Evolutionary conservation across 176 grass and related monocot species (phyloP), one percentile per base, ranked within the genome.

Genomic region (Phragmites australis): DNA sequence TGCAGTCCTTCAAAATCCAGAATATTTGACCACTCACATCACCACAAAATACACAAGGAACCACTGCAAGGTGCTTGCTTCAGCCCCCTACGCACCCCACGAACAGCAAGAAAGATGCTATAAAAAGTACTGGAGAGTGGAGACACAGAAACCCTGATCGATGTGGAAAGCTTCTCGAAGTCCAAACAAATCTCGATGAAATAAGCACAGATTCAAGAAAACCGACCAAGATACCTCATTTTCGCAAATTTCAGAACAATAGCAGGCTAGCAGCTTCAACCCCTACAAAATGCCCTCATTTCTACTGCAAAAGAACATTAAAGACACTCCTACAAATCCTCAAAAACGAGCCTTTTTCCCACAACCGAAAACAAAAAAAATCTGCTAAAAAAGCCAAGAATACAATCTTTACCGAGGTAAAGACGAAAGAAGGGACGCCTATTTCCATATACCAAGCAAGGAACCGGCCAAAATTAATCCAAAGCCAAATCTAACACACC

Each of bases 141-240:
- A n/a, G n/a, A n/a, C n/a, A n/a, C 54, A 63, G 63, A 63, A 65
- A 46, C 73, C 0, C 23, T 45, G 43, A 70, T 63, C 46, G 21
- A 52, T 46, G 86, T 14, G 73, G 15, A 66, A 22, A 40, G 11
- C 17, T 40, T 51, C 5, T 19, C 29, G 62, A 87, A 77, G 74
- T 55, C 54, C 7, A 32, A n/a, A 49, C 2, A 68, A 9, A 62
- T 65, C 22, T 29, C 0, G 7, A 64, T 10, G 29, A 88, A 60
- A 23, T 53, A 9, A 27, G 25, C 5, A 7, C 29, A 40, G 43
- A 65, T 64, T 64, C 37, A 63, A 54, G 70, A 9, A 47, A 64
- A 7, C 9, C 25, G 25, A 57, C n/a, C 50, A 49, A 73, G 23
- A n/a, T 22, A 23, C 8, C 4, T 46, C 27, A 10, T 65, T 52